phyloP scores from a whole-genome alignment of 371 early-diverging fungal genomes.

The Mucor circinelloides region DNA sequence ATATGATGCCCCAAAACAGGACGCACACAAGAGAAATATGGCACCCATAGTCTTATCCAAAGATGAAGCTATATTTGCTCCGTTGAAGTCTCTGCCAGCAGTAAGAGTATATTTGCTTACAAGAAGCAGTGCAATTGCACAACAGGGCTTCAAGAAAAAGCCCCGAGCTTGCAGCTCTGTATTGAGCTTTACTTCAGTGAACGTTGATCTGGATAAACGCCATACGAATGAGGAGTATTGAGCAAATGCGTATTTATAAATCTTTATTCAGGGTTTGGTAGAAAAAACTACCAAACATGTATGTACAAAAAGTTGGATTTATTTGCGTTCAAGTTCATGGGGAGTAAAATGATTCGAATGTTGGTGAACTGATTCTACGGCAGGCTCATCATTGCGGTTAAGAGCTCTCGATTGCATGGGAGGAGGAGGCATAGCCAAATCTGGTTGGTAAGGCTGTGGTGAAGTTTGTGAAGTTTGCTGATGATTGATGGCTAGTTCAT shows the following conservation, averaged over 20 bases:
- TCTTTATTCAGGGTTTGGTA: not conserved
- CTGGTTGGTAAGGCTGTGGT: not conserved
- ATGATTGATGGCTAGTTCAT: not conserved
- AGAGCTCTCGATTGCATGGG: conserved; percentile 1
- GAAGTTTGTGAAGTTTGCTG: not conserved
- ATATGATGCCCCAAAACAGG: too few relatives aligned
- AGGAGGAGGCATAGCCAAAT: conserved; percentile 4
- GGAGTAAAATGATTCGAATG: conserved; percentile 15
- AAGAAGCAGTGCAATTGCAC: too few relatives aligned
- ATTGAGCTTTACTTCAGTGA: too few relatives aligned
- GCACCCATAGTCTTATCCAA: too few relatives aligned
- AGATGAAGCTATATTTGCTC: too few relatives aligned
- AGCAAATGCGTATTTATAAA: not conserved
- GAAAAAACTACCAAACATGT: not conserved
- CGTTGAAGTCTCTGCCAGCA: too few relatives aligned
- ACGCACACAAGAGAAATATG: too few relatives aligned
- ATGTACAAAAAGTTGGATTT: conserved; percentile 1
- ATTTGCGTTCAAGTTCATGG: conserved; percentile 24
- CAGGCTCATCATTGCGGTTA: conserved; percentile 14
- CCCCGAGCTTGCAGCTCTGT: too few relatives aligned
- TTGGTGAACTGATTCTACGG: not conserved
- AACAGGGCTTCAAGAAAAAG: too few relatives aligned
- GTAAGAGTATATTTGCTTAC: too few relatives aligned
- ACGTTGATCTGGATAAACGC: too few relatives aligned
- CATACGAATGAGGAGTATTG: too few relatives aligned